Percentiles rank a stretch among this genome's conserved stretches.
These are phyloP conservation scores for Ligustrum vulgare DNA, from an alignment of 257 asterid genomes.

Conservation along the genomic window DNA sequence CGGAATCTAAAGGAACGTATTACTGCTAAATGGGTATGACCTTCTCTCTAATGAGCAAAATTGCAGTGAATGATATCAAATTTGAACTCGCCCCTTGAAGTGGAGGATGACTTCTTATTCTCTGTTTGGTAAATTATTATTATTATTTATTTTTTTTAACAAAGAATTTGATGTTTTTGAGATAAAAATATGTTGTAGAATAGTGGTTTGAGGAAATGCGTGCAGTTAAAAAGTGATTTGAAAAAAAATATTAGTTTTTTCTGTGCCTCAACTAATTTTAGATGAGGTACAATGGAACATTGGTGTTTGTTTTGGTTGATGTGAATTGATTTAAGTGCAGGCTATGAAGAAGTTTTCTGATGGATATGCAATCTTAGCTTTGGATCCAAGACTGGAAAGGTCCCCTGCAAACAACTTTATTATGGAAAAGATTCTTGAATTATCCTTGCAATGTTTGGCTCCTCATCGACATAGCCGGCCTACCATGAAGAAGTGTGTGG, in stretches of 20 bases:
- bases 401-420: slow-evolving; percentile 62
- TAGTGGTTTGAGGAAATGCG: too few relatives aligned
- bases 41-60: neutral
- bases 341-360: slow-evolving; percentile 66
- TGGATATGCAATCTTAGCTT: slow-evolving; percentile 71
- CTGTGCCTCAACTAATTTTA: neutral
- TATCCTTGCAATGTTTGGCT: slow-evolving; percentile 76
- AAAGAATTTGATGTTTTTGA: too few relatives aligned
- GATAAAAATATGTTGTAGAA: too few relatives aligned
- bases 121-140: too few relatives aligned
- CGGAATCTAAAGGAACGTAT: slow-evolving; percentile 72
- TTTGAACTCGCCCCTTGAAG: neutral
- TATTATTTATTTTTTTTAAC: too few relatives aligned
- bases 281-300: too few relatives aligned
- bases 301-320: slow-evolving; percentile 1
- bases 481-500: slow-evolving; percentile 76
- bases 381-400: slow-evolving; percentile 78
- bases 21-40: slow-evolving; percentile 84
- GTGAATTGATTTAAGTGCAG: slow-evolving; percentile 40
- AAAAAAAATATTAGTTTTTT: too few relatives aligned
- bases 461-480: slow-evolving; percentile 70
- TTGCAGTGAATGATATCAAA: neutral
- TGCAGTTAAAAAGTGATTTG: neutral
- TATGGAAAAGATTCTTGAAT: slow-evolving; percentile 69
- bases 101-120: neutral